A percentile compares a stretch with the other conserved stretches of the same genome.
Evolutionary conservation across 2,329 filamentous ascomycete species (phyloP).

Genomic region (Fusarium oxysporum): DNA sequence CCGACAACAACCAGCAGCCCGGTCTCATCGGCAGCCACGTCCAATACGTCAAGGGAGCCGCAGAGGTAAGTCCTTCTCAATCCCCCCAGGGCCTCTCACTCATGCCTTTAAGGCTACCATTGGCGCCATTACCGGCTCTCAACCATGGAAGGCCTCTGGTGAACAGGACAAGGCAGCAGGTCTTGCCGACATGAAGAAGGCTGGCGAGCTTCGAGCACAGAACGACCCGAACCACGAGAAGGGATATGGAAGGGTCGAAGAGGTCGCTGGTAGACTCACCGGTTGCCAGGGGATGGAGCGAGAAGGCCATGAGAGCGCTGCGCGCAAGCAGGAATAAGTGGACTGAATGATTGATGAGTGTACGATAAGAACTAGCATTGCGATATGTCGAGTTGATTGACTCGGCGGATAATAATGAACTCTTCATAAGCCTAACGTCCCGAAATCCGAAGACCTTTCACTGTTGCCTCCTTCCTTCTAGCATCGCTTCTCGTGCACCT

Average conservation of each 20-base stretch:
- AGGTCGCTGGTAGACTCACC: conserved; percentile 70
- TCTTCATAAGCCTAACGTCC: background rate
- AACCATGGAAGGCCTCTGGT: conserved; percentile 72
- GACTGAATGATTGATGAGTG: background rate
- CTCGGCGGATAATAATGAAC: background rate
- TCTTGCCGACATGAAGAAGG: conserved; percentile 71
- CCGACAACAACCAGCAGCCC: conserved; percentile 53
- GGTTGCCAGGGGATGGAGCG: conserved; percentile 78
- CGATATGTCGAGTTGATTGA: background rate
- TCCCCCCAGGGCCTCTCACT: background rate
- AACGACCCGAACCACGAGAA: conserved; percentile 61
- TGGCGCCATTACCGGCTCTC: conserved; percentile 70
- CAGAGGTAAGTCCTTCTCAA: conserved; percentile 62
- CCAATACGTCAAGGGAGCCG: conserved; percentile 76
- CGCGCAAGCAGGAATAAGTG: conserved; percentile 47
- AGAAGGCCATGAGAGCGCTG: conserved; percentile 67
- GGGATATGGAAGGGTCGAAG: conserved; percentile 73
- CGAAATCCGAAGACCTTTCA: no score
- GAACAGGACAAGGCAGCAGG: conserved; percentile 73
- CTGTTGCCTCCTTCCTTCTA: background rate
- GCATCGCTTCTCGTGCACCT: background rate
- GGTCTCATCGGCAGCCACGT: conserved; percentile 73
- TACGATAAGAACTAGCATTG: conserved; percentile 27
- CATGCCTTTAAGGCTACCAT: conserved; percentile 61
- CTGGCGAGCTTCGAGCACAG: conserved; percentile 64